These are phyloP conservation scores for Ogataea pignaliae DNA, from an alignment of 805 yeast genomes.

Conservation along the genomic window DNA sequence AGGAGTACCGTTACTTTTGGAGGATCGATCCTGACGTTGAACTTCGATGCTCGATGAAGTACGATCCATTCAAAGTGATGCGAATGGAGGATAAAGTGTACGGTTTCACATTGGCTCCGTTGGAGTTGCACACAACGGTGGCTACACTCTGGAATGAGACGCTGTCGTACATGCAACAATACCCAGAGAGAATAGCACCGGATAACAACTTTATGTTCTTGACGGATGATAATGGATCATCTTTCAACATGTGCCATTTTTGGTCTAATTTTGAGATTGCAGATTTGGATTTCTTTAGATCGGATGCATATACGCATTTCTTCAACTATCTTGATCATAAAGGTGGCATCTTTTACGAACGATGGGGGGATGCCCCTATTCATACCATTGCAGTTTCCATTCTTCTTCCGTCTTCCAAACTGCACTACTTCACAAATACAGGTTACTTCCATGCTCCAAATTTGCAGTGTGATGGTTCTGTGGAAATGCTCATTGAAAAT, in stretches of 20 bases:
- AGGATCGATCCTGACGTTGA: constrained; percentile 58
- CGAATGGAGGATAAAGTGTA: constrained; percentile 40
- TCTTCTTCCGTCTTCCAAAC: constrained; percentile 23
- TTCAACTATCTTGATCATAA: constrained; percentile 53
- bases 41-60: constrained; percentile 52
- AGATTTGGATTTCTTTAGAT: constrained; percentile 53
- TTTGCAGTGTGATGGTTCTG: constrained; percentile 55
- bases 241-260: constrained; percentile 56
- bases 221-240: constrained; percentile 39
- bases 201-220: constrained; percentile 45
- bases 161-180: constrained; percentile 37
- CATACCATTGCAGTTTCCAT: constrained; percentile 30
- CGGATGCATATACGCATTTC: constrained; percentile 49
- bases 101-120: constrained; percentile 48
- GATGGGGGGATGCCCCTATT: constrained; percentile 52
- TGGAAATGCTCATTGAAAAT: constrained; percentile 39
- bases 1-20: constrained; percentile 51
- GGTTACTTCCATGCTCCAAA: constrained; percentile 56
- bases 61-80: constrained; percentile 47
- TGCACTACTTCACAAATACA: constrained; percentile 41
- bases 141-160: constrained; percentile 48
- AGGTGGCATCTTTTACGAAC: constrained; percentile 64
- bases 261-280: constrained; percentile 67
- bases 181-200: constrained; percentile 43
- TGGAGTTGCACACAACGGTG: constrained; percentile 49